Base-by-base conservation (phyloP, 257 asterid genomes). In the Vinca minor region DNA sequence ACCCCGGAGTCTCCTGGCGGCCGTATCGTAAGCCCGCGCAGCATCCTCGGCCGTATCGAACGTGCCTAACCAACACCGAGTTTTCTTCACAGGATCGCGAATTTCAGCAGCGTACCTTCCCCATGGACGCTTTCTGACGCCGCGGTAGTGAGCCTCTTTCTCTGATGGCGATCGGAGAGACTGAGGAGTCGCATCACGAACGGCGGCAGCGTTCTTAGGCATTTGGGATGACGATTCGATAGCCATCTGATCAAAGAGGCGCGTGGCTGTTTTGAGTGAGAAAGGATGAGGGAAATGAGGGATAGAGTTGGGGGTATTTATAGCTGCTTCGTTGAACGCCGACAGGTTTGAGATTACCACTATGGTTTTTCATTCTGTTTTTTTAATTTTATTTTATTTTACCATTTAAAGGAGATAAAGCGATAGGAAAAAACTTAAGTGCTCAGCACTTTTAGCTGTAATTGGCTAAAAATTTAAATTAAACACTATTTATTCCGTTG, bases 71-170 rank as follows among this genome's bases (percentile, higher is more conserved):
- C 93, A 85, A 54, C 78, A 78, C 66, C 87, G 71, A 36, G 89
- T 74, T 80, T 83, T 85, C 79, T 70, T 85, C 89, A 79, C 75
- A 38, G 93, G 93, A 71, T 85, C 84, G 54, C 93, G 87, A 29
- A 85, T 85, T 84, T 85, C 94, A 9, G 87, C 94, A 12, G 87
- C 89, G 74, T 73, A 85, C 29, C 80, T 46, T 13, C 94, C 89
- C 89, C 94, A 85, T 1, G 87, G 89, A 8, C 88, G 82, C 81
- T 78, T 83, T 71, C 94, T 67, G 1, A 86, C 94, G 35, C 94
- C 91, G 50, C 91, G 88, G 73, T 78, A 86, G 59, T 74, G 87
- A 38, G 69, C 63, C 48, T 60, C 77, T 32, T 66, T 65, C 14
- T 34, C 58, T 4, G 21, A 41, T 14, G 39, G 58, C 4, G 18